phyloP scores from a whole-genome alignment of 208 protist genomes.

The Leishmania turanica region DNA sequence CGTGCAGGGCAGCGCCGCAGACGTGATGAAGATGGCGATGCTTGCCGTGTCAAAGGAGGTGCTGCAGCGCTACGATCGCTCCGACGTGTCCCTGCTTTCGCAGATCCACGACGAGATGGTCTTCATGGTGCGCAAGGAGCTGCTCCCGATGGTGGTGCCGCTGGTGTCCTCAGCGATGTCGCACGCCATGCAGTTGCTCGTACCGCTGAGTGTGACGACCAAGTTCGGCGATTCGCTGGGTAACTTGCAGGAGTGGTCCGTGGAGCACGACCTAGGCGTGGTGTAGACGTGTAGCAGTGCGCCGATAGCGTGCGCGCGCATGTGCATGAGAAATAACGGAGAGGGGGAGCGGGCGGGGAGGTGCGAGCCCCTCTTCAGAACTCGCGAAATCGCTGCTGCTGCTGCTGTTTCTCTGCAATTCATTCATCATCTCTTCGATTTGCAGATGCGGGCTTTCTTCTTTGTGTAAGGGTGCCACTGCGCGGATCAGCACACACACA shows the following conservation, averaged over 20 bases:
- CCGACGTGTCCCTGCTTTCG: constrained; percentile 56
- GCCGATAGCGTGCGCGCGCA: background rate
- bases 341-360: no score
- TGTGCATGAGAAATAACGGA: background rate
- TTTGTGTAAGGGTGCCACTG: background rate
- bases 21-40: constrained; percentile 92
- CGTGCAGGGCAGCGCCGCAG: constrained; percentile 88
- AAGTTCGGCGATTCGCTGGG: constrained; percentile 77
- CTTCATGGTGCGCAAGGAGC: constrained; percentile 50
- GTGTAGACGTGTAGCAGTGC: constrained; percentile 2
- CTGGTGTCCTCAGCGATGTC: constrained; percentile 40
- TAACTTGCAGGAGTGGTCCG: constrained; percentile 72
- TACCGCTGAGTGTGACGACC: constrained; percentile 60
- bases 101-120: constrained; percentile 90
- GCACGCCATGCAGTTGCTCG: constrained; percentile 68
- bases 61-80: constrained; percentile 47
- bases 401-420: background rate
- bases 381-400: background rate
- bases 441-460: background rate
- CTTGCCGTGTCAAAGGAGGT: constrained; percentile 71
- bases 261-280: constrained; percentile 80
- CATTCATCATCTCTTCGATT: background rate
- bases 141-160: constrained; percentile 53
- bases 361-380: constrained; percentile 1
- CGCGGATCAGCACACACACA: background rate